Conservation (phyloP, 805 yeast genomes). For the Starmerella geochares region DNA sequence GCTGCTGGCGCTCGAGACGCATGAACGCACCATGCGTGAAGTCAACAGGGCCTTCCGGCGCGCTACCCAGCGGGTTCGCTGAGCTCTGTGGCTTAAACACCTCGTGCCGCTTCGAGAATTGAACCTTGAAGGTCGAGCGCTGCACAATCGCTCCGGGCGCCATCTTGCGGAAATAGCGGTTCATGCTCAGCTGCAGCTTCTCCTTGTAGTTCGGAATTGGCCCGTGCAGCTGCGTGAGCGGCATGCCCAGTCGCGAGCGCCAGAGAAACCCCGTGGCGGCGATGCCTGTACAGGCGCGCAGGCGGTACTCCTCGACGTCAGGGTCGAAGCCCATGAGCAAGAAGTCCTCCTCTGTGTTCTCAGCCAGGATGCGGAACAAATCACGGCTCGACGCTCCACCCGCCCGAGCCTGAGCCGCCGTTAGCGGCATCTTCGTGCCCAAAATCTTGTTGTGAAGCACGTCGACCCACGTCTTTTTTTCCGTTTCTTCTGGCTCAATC, state of each 20-base stretch:
- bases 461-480: conserved; percentile 16
- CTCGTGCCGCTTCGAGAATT: conserved; percentile 40
- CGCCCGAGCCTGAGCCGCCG: background rate
- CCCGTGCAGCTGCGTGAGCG: conserved; percentile 51
- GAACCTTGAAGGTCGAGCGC: conserved; percentile 62
- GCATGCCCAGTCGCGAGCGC: conserved; percentile 40
- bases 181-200: conserved; percentile 53
- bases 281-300: conserved; percentile 48
- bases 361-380: conserved; percentile 11
- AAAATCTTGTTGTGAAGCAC: conserved; percentile 12
- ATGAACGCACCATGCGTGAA: conserved; percentile 39
- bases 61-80: conserved; percentile 33
- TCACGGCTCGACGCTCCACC: background rate
- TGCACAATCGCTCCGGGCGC: conserved; percentile 47
- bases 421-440: conserved; percentile 7
- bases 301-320: conserved; percentile 34
- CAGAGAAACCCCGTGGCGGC: conserved; percentile 73
- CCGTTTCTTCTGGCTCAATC: conserved; percentile 11
- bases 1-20: conserved; percentile 51
- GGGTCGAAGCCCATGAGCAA: conserved; percentile 44
- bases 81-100: conserved; percentile 38
- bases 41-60: conserved; percentile 32
- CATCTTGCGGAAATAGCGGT: conserved; percentile 50
- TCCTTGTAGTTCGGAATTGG: conserved; percentile 63
- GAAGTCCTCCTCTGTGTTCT: conserved; percentile 53